Base-by-base conservation (phyloP, 2,329 filamentous ascomycete genomes). In the Claviceps citrina region DNA sequence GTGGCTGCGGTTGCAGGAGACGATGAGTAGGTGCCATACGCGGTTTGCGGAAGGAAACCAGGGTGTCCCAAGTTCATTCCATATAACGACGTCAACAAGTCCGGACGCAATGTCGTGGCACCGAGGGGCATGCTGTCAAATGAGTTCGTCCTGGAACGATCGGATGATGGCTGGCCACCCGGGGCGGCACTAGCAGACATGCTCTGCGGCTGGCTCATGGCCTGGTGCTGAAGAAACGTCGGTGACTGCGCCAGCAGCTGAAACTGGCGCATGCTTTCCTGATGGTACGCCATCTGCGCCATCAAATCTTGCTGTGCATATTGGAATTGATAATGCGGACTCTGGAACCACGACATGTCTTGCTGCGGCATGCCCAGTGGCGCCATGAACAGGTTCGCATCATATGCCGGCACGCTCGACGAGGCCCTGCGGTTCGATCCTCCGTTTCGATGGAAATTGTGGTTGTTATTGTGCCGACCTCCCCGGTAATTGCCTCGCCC, bases 101-200 rank as follows among this genome's bases (percentile, higher is more conserved):
- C 74, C 1, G 68, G 68, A 8, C 68, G 67, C 3, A 76, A 51
- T 2, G 75, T 31, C 28, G 37, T 71, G 1, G 73, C 71, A n/a
- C 65, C 71, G 28, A 76, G 53, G 5, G 75, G 74, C 15, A 71
- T 64, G 40, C 70, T 76, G 49, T 80, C 75, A 49, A 78, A 73
- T 10, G 74, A 78, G 51, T 71, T 76, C 6, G 73, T 77, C 44
- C 76, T 67, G 28, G 73, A 70, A 46, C 76, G 60, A 49, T 73
- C 65, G 24, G 59, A 51, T 39, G 65, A 52, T 25, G 51, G 55
- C 26, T 57, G 54, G 3, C 44, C 50, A 3, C 43, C 49, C 1
- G 53, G 47, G 7, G 44, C 47, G 7, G 51, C 46, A 19, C 39
- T 51, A n/a, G 48, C 44, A 27, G 55, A 48, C 33, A 56, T 42